A percentile compares a stretch with the other conserved stretches of the same genome.
Conservation (phyloP, 371 early-diverging fungal species). For the Mortierella sp. region DNA sequence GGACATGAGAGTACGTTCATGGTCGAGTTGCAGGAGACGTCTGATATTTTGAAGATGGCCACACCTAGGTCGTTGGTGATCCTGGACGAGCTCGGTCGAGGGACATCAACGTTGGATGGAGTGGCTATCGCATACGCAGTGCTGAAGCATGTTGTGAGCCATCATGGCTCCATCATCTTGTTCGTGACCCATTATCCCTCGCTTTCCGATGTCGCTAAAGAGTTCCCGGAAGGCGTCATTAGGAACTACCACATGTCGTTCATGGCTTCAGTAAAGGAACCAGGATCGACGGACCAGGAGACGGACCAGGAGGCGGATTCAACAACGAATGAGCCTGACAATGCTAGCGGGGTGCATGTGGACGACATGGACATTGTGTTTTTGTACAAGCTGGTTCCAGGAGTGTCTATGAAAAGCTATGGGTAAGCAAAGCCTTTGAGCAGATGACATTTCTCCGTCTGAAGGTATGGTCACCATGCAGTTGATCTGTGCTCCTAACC, state of each 20-base stretch:
- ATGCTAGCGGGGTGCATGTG: constrained; percentile 2
- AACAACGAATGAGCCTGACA: background rate
- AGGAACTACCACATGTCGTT: constrained; percentile 80
- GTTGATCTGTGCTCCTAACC: background rate
- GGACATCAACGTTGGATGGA: constrained; percentile 96
- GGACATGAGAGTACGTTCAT: constrained; percentile 96
- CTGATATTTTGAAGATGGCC: constrained; percentile 88
- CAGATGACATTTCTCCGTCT: background rate
- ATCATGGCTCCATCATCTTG: constrained; percentile 59
- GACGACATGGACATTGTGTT: constrained; percentile 73
- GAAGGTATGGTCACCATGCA: background rate
- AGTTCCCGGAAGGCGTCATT: constrained; percentile 55
- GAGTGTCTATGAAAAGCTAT: constrained; percentile 80
- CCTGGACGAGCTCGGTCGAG: constrained; percentile 99
- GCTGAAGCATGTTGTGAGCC: constrained; percentile 74
- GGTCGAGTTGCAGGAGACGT: constrained; percentile 98
- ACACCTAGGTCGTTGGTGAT: constrained; percentile 87
- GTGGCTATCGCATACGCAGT: constrained; percentile 92
- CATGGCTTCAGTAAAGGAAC: constrained; percentile 54
- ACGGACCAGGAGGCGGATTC: background rate
- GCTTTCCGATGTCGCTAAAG: constrained; percentile 59
- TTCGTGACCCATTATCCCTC: constrained; percentile 98
- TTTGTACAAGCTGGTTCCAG: constrained; percentile 85
- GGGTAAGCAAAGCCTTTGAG: constrained; percentile 60
- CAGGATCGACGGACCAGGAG: background rate